Evolutionary conservation across 495 filamentous ascomycete species (phyloP).

Genomic region (Letharia columbiana): DNA sequence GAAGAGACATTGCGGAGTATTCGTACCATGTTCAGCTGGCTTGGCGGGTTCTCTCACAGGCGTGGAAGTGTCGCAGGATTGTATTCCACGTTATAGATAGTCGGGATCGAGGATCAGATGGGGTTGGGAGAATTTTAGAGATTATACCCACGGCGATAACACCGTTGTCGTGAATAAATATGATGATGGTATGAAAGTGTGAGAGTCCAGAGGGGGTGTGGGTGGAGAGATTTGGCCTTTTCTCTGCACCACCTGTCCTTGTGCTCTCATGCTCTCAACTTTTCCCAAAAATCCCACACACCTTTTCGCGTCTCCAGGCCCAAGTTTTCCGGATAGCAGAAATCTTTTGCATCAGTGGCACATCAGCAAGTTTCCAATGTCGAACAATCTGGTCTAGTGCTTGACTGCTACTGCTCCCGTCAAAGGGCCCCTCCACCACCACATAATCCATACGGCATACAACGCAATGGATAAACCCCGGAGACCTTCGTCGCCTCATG

Average conservation of each 20-base stretch:
- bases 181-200: background rate
- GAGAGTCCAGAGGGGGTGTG: too few relatives aligned
- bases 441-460: background rate
- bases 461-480: conserved; percentile 1
- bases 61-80: background rate
- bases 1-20: too few relatives aligned
- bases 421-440: background rate
- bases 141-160: background rate
- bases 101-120: background rate
- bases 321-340: too few relatives aligned
- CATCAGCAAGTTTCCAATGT: too few relatives aligned
- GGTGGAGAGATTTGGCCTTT: too few relatives aligned
- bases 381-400: too few relatives aligned
- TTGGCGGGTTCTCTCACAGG: background rate
- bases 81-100: background rate
- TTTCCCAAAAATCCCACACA: too few relatives aligned
- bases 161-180: background rate
- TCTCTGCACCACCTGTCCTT: too few relatives aligned
- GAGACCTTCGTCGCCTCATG: conserved; percentile 19
- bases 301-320: too few relatives aligned
- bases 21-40: conserved; percentile 1
- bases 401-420: background rate
- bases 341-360: too few relatives aligned
- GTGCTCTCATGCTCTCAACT: too few relatives aligned
- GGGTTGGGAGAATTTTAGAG: background rate